phyloP scores from a whole-genome alignment of 2,329 filamentous ascomycete genomes.

The Byssoonygena ceratinophila region DNA sequence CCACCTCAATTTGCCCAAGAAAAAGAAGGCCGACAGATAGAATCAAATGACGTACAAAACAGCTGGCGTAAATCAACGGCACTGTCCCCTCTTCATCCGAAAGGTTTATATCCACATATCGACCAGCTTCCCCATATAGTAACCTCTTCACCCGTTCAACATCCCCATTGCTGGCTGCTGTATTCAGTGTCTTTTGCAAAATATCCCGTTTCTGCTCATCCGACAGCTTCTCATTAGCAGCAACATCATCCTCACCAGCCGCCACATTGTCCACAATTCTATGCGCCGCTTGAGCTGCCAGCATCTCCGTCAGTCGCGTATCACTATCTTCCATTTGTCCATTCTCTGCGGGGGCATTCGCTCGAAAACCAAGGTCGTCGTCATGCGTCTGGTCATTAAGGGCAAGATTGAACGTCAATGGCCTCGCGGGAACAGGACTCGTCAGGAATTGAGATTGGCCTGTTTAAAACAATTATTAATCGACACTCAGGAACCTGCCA shows the following conservation, averaged over 20 bases:
- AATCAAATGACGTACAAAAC: slow-evolving; percentile 59
- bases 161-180: slow-evolving; percentile 95
- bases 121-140: slow-evolving; percentile 59
- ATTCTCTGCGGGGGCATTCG: slow-evolving; percentile 18
- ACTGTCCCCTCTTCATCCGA: slow-evolving; percentile 90
- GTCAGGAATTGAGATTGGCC: slow-evolving; percentile 94
- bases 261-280: slow-evolving; percentile 56
- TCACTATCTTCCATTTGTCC: slow-evolving; percentile 60
- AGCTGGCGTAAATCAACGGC: slow-evolving; percentile 95
- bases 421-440: slow-evolving; percentile 71
- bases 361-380: slow-evolving; percentile 35
- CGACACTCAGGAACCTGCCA: neutral
- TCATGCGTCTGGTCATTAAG: slow-evolving; percentile 69
- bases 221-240: slow-evolving; percentile 61
- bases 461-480: slow-evolving; percentile 31
- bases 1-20: neutral
- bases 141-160: slow-evolving; percentile 68
- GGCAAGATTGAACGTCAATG: slow-evolving; percentile 73
- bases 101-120: slow-evolving; percentile 73
- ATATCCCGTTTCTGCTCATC: slow-evolving; percentile 67
- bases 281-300: slow-evolving; percentile 84
- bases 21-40: neutral
- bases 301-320: slow-evolving; percentile 83
- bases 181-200: slow-evolving; percentile 78
- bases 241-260: slow-evolving; percentile 69